Conservation (phyloP, 2,329 filamentous ascomycete species). For the Fusarium beomiforme region DNA sequence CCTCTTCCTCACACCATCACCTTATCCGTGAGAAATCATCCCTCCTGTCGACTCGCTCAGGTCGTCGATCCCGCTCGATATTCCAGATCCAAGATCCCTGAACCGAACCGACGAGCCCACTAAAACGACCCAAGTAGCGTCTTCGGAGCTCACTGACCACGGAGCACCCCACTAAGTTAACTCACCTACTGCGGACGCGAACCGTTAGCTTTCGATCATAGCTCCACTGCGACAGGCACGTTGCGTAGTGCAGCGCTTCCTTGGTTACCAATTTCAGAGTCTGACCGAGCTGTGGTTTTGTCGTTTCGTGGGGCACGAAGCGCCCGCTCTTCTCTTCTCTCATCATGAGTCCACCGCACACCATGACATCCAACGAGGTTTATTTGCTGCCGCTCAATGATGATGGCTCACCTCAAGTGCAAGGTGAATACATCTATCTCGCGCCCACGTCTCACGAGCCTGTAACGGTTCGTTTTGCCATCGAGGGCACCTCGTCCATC, state of each 20-base stretch:
- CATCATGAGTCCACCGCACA: conserved; percentile 66
- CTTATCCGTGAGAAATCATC: conserved; percentile 28
- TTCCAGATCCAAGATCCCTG: conserved; percentile 39
- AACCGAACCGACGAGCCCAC: conserved; percentile 28
- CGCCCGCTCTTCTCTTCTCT: conserved; percentile 44
- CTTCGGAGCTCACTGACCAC: conserved; percentile 23
- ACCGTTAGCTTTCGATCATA: conserved; percentile 34
- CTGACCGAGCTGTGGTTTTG: conserved; percentile 31
- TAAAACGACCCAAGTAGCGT: conserved; percentile 33
- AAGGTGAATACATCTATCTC: conserved; percentile 91
- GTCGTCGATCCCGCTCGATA: conserved; percentile 36
- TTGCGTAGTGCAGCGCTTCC: conserved; percentile 33
- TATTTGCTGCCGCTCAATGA: conserved; percentile 93
- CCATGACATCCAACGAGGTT: conserved; percentile 75
- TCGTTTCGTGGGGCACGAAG: conserved; percentile 44
- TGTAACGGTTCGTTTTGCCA: conserved; percentile 85
- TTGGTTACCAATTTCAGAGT: conserved; percentile 34
- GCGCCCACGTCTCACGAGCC: conserved; percentile 78
- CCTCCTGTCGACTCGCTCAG: conserved; percentile 20
- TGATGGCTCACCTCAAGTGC: conserved; percentile 88
- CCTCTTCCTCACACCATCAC: conserved; percentile 18
- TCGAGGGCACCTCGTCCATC: conserved; percentile 95
- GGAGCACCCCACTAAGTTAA: conserved; percentile 27
- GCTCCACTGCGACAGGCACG: conserved; percentile 33
- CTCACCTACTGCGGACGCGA: conserved; percentile 28